These are phyloP conservation scores for Rubroboletus pulcherrimus DNA, from an alignment of 768 basidiomycete species.

Conservation along the genomic window DNA sequence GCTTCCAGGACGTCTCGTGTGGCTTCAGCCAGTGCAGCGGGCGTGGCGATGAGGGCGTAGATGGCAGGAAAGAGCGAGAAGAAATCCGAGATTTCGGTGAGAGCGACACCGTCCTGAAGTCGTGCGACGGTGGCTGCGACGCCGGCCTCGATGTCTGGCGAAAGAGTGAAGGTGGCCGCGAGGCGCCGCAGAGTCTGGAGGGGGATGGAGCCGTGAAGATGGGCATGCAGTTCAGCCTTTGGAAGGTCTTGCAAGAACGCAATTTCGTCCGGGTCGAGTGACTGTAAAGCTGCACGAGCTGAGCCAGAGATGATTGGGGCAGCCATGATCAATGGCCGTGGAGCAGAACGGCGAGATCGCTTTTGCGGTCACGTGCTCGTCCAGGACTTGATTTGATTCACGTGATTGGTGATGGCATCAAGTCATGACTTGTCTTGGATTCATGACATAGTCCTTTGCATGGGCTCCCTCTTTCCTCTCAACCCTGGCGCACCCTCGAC, in stretches of 20 bases:
- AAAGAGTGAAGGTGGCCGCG: conserved; percentile 38
- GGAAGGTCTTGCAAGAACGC: conserved; percentile 60
- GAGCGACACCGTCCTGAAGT: conserved; percentile 36
- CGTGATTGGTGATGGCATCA: no score
- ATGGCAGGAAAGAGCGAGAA: conserved; percentile 75
- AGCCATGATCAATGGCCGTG: not conserved
- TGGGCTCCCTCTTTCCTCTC: not conserved
- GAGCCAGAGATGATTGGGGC: conserved; percentile 19
- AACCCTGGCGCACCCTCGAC: not conserved
- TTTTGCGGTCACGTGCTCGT: no score
- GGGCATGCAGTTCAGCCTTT: conserved; percentile 85
- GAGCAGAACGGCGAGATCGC: no score
- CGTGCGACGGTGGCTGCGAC: conserved; percentile 44
- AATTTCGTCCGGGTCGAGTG: conserved; percentile 49
- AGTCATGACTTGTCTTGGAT: not conserved
- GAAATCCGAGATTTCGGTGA: conserved; percentile 66
- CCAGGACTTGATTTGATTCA: no score
- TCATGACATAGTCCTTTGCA: not conserved
- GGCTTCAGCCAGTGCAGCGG: conserved; percentile 47
- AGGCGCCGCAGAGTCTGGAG: conserved; percentile 58
- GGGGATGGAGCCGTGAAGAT: conserved; percentile 83
- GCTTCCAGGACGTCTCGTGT: conserved; percentile 61
- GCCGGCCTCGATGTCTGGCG: conserved; percentile 27
- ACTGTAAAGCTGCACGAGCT: conserved; percentile 48
- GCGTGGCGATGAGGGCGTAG: conserved; percentile 69